Percentiles rank a stretch among this genome's conserved stretches.
phyloP scores from a whole-genome alignment of 1,284 basidiomycete genomes.

The Ceratobasidium sp. region DNA sequence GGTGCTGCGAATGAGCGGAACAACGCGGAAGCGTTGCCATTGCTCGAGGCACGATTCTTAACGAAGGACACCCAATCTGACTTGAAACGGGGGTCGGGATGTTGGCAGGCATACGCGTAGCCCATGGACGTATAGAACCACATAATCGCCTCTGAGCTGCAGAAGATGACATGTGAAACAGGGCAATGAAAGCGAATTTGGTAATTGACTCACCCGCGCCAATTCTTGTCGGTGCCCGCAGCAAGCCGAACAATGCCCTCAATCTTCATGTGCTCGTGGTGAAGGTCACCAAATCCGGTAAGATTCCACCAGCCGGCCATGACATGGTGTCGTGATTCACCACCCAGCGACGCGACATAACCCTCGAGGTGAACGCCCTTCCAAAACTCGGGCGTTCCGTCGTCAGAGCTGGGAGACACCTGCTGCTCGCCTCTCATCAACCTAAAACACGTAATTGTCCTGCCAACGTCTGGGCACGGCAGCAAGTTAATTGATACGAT shows the following conservation, averaged over 20 bases:
- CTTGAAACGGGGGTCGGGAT: neutral
- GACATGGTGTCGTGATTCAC: neutral
- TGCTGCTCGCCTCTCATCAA: too few relatives aligned
- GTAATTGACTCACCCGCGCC: neutral
- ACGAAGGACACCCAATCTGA: too few relatives aligned
- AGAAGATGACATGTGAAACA: neutral
- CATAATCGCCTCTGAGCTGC: neutral
- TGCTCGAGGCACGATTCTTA: too few relatives aligned
- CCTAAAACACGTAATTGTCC: too few relatives aligned
- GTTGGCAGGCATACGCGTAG: neutral
- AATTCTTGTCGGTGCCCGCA: neutral
- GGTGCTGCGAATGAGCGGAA: too few relatives aligned
- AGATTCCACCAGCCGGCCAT: conserved; percentile 8
- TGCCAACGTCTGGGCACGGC: too few relatives aligned
- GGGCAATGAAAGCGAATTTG: neutral
- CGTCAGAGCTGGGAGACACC: too few relatives aligned
- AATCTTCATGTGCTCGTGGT: neutral
- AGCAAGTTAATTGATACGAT: too few relatives aligned
- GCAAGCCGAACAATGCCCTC: neutral
- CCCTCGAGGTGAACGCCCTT: neutral
- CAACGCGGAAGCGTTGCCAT: too few relatives aligned
- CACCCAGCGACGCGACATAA: neutral
- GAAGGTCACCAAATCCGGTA: neutral
- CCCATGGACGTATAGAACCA: neutral
- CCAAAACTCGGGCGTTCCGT: neutral